Conservation (phyloP, 2,329 filamentous ascomycete genomes). For the Alternaria sp. region DNA sequence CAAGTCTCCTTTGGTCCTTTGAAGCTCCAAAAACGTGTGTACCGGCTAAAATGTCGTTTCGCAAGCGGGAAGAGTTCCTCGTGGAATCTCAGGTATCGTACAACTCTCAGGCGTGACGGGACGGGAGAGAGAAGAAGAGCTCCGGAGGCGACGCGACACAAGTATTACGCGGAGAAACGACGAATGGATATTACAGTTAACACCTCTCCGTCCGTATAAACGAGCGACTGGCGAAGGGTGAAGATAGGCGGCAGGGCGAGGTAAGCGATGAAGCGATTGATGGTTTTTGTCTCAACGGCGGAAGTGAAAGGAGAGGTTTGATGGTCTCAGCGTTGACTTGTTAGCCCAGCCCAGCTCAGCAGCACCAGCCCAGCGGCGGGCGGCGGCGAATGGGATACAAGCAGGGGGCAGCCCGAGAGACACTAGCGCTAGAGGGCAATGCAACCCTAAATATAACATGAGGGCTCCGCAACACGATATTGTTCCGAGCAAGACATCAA, state of each 20-base stretch:
- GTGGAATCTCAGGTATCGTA: conserved; percentile 22
- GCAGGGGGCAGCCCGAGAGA: neutral
- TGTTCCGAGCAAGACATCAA: neutral
- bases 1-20: neutral
- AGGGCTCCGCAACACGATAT: conserved; percentile 12
- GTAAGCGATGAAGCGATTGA: conserved; percentile 22
- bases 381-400: conserved; percentile 2
- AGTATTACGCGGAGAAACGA: conserved; percentile 19
- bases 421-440: conserved; percentile 3
- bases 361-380: conserved; percentile 1
- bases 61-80: conserved; percentile 10
- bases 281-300: conserved; percentile 2
- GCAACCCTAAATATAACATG: conserved; percentile 15
- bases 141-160: conserved; percentile 20
- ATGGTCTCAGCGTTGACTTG: conserved; percentile 8
- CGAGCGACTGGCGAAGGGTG: conserved; percentile 46
- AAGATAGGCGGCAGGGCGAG: conserved; percentile 4
- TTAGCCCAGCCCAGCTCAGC: neutral
- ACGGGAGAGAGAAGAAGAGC: conserved; percentile 25
- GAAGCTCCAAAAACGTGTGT: neutral
- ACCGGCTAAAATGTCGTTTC: conserved; percentile 18
- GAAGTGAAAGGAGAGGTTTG: conserved; percentile 12
- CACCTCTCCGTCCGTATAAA: conserved; percentile 36
- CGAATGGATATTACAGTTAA: neutral
- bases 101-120: conserved; percentile 25